Base-by-base conservation (phyloP, 192 early-diverging fungal genomes). In the Cladochytrium replicatum region DNA sequence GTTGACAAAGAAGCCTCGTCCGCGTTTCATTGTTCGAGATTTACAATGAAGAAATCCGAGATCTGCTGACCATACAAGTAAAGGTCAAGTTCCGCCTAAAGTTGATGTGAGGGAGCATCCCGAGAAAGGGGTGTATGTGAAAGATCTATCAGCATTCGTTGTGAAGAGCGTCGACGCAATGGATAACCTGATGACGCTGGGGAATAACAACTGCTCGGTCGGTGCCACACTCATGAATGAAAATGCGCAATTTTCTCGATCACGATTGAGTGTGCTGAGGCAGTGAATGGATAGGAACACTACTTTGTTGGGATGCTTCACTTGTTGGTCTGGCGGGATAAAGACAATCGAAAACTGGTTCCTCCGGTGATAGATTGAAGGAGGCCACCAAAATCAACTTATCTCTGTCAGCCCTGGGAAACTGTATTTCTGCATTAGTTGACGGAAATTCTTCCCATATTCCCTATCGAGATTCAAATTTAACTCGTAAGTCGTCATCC, bases 21-120 rank as follows among this genome's bases (percentile, higher is more conserved):
- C 75, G 81, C 31, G 91, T 85, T 4, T 90, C 89, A 0, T 92
- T 89, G 50, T 81, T 94, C 42, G 89, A 94, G 48, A 92, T 92
- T 56, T 94, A 94, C 74, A 92, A 94, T 57, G 91, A 94, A 62
- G 80, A 81, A 41, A 88, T 94, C 45, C 80, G 80, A 41, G 91
- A 94, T 52, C 62, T 94, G 37, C 69, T 94, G 19, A 87, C 85
- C 52, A 67, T 80, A 64, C n/a, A 79, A 70, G 48, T 57, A 52
- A 17, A 64, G 61, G 32, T 11, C 5, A 32, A 11, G 15, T 45
- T 21, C 22, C 43, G 0, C 26, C 11, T 8, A 67, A 71, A 37
- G 63, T 81, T 29, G 79, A 81, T 13, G 53, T 81, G 44, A 80
- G 77, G 52, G 79, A 81, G 60, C 58, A 68, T 15, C 49, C 76